A percentile compares a stretch with the other conserved stretches of the same genome.
These are phyloP conservation scores for Ophiostoma sp. DNA, from an alignment of 2,329 filamentous ascomycete species.

Conservation along the genomic window DNA sequence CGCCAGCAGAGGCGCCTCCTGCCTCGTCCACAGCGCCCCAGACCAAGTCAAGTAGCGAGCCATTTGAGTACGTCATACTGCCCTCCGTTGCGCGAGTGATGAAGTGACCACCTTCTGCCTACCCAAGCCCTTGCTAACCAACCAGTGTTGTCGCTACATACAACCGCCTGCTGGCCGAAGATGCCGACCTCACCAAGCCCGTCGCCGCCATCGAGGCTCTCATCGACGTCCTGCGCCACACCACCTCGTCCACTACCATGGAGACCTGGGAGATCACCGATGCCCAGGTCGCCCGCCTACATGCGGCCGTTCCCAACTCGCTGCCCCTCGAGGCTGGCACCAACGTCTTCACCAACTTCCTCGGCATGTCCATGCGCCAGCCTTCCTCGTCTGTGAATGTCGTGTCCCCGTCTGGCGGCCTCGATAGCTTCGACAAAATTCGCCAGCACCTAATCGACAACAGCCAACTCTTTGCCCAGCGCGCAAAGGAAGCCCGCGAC, in stretches of 20 bases:
- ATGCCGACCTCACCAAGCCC: slow-evolving; percentile 87
- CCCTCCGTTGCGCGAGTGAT: background rate
- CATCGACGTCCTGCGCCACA: slow-evolving; percentile 76
- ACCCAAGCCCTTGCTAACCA: background rate
- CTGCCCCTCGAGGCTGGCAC: slow-evolving; percentile 90
- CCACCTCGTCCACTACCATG: slow-evolving; percentile 77
- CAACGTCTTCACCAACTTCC: slow-evolving; percentile 90
- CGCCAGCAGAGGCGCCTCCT: slow-evolving; percentile 9
- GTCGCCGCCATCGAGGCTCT: slow-evolving; percentile 62
- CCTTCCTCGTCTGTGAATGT: background rate
- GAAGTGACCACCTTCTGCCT: background rate
- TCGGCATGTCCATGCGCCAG: slow-evolving; percentile 66
- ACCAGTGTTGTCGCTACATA: slow-evolving; percentile 54
- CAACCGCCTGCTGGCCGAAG: slow-evolving; percentile 50
- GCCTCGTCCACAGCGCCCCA: too few relatives aligned
- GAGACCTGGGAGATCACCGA: slow-evolving; percentile 86
- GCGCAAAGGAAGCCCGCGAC: slow-evolving; percentile 78
- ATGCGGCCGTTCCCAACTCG: slow-evolving; percentile 74
- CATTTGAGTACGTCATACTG: slow-evolving; percentile 12
- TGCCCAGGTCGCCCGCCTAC: slow-evolving; percentile 70
- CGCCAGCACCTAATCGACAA: slow-evolving; percentile 79
- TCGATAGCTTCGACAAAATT: slow-evolving; percentile 71
- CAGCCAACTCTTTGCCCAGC: slow-evolving; percentile 75
- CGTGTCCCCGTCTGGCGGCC: slow-evolving; percentile 22
- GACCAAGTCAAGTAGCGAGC: background rate